Base-by-base conservation (phyloP, 768 basidiomycete genomes). In the Tulasnella sp. region DNA sequence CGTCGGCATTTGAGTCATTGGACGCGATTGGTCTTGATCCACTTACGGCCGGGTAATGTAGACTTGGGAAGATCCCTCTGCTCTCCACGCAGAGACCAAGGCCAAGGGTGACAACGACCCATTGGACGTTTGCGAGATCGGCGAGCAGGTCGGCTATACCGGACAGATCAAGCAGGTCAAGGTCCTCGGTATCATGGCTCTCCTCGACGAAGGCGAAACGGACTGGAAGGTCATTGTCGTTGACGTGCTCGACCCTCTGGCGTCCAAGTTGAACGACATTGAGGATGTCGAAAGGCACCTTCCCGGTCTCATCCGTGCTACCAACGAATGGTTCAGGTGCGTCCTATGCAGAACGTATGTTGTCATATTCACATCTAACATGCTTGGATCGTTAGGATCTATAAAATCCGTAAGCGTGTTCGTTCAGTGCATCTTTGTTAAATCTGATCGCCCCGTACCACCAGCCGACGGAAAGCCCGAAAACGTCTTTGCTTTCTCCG, bases 191-290 rank as follows among this genome's bases (percentile, higher is more conserved):
- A 94, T 98, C 80, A 98, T 98, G 94, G 96, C 96, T 58, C 78
- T 98, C 58, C 83, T 98, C 63, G 96, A 99, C 68, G 96, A 98
- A 70, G 96, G 96, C 65, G 96, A 98, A 76, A 98, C 96, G 63
- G 96, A 98, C 76, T 99, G 96, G 96, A 99, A 99, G 74, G 88
- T 99, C 74, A 81, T 99, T 71, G 96, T 94, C 69, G 90, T 98
- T 63, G 96, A 98, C 69, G 80, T 96, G 61, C 80, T 81, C 64
- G 96, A 98, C 69, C 94, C 96, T 40, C 83, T 98, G 60, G 96
- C 96, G 14, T 76, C 86, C 68, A 89, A 94, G 72, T 79, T 99
- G 67, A 99, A 98, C 72, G 96, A 99, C 71, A 87, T 98, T 57
- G 96, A 98, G 74, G 96, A 99, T 66, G 92, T 99, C 66, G 96